These are phyloP conservation scores for Trichoderma semiorbis DNA, from an alignment of 2,329 filamentous ascomycete species.

Conservation along the genomic window DNA sequence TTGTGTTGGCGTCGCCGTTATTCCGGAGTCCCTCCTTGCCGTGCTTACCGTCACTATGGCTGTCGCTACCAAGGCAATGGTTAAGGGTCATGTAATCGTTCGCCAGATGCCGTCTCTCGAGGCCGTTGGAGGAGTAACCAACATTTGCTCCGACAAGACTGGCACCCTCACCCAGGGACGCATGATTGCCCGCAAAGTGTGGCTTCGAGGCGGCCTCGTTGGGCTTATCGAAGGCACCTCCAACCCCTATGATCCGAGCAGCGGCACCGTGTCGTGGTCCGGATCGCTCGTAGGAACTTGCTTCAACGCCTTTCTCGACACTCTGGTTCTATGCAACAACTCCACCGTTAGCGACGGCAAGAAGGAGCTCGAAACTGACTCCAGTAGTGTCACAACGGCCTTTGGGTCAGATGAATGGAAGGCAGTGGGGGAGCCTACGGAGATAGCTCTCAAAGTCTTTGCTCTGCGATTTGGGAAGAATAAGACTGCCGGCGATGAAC, in stretches of 20 bases:
- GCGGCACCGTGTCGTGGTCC: constrained; percentile 48
- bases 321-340: constrained; percentile 62
- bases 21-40: constrained; percentile 64
- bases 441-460: constrained; percentile 71
- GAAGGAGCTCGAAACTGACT: constrained; percentile 45
- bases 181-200: constrained; percentile 63
- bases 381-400: constrained; percentile 46
- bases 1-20: constrained; percentile 60
- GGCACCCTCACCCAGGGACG: constrained; percentile 64
- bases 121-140: constrained; percentile 65
- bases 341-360: constrained; percentile 47
- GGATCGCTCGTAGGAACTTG: constrained; percentile 38
- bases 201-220: constrained; percentile 53
- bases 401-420: constrained; percentile 49
- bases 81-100: constrained; percentile 61
- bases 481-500: constrained; percentile 42
- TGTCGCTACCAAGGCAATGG: constrained; percentile 63
- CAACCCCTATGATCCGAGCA: constrained; percentile 60
- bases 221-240: constrained; percentile 53
- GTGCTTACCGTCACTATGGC: constrained; percentile 71
- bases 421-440: constrained; percentile 65
- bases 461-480: constrained; percentile 63
- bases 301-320: constrained; percentile 48
- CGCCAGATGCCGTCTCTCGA: constrained; percentile 63
- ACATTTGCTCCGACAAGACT: constrained; percentile 69